Evolutionary conservation across 352 stramenopile genomes (phyloP).

Genomic region (Blastocystis sp.): DNA sequence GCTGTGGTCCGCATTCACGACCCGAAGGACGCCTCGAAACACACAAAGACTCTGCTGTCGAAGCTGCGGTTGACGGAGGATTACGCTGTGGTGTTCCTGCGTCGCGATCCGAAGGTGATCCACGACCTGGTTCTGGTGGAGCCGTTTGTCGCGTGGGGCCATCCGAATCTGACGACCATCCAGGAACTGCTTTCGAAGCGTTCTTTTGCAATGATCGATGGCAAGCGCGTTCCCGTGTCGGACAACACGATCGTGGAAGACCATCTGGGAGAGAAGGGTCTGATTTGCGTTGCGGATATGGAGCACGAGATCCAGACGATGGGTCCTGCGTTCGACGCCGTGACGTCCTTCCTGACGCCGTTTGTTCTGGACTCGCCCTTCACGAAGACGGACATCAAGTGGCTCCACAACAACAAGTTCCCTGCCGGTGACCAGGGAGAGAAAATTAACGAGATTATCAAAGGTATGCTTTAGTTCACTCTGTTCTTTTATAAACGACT

Average conservation of each 20-base stretch:
- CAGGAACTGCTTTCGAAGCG: slow-evolving; percentile 37
- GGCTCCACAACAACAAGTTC: slow-evolving; percentile 24
- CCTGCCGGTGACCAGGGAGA: slow-evolving; percentile 42
- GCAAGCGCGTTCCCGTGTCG: slow-evolving; percentile 23
- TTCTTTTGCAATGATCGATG: slow-evolving; percentile 41
- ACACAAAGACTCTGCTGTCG: neutral
- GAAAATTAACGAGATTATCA: slow-evolving; percentile 51
- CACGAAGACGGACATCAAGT: slow-evolving; percentile 2
- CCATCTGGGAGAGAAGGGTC: slow-evolving; percentile 15
- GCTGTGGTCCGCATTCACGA: neutral
- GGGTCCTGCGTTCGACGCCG: slow-evolving; percentile 27
- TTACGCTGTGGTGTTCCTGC: neutral
- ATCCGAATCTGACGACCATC: neutral
- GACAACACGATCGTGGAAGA: slow-evolving; percentile 55
- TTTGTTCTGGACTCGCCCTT: neutral
- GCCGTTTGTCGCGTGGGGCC: slow-evolving; percentile 43
- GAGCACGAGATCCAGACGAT: slow-evolving; percentile 39
- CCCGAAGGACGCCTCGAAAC: neutral
- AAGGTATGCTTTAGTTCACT: slow-evolving; percentile 44
- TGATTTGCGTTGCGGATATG: slow-evolving; percentile 55
- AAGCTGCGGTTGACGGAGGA: neutral
- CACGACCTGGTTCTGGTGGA: slow-evolving; percentile 46
- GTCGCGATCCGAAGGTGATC: neutral
- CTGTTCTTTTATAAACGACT: slow-evolving; percentile 4
- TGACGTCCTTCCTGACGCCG: slow-evolving; percentile 5